Conservation (phyloP, 2,329 filamentous ascomycete species). For the Alternaria atra region DNA sequence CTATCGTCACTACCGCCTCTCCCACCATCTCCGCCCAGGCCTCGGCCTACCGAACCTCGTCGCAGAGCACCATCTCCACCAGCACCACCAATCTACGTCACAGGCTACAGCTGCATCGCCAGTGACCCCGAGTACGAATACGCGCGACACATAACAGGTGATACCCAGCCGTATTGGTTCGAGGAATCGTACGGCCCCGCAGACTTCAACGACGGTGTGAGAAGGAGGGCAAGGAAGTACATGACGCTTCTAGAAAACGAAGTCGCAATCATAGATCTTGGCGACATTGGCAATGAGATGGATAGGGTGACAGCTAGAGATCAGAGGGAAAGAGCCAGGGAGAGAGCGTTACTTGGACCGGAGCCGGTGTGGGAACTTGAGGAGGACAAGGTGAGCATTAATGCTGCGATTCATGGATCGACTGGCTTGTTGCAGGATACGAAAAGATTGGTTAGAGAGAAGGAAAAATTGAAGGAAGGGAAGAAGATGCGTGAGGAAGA, state of each 20-base stretch:
- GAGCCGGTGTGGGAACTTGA: neutral
- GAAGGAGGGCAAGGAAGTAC: neutral
- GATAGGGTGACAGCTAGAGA: neutral
- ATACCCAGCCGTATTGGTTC: slow-evolving; percentile 8
- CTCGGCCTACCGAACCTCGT: too few species aligned
- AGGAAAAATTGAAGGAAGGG: neutral
- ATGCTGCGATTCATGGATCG: neutral
- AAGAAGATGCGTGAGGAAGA: neutral
- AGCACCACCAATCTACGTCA: slow-evolving; percentile 1
- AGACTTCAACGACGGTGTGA: neutral
- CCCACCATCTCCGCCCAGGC: neutral
- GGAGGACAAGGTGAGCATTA: neutral
- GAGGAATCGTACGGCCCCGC: neutral
- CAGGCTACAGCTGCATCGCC: slow-evolving; percentile 2
- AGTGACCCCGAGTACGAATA: neutral
- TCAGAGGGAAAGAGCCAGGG: neutral
- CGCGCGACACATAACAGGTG: neutral
- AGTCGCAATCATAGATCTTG: neutral
- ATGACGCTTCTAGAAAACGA: neutral
- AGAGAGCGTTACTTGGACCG: neutral
- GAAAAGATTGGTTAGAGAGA: neutral
- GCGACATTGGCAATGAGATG: neutral
- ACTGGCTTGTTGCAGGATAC: neutral
- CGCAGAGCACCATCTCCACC: neutral
- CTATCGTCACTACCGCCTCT: neutral